Evolutionary conservation across 2,329 filamentous ascomycete species (phyloP), one percentile per base, ranked within the genome.

Genomic region (Sarocladium brachiariae): DNA sequence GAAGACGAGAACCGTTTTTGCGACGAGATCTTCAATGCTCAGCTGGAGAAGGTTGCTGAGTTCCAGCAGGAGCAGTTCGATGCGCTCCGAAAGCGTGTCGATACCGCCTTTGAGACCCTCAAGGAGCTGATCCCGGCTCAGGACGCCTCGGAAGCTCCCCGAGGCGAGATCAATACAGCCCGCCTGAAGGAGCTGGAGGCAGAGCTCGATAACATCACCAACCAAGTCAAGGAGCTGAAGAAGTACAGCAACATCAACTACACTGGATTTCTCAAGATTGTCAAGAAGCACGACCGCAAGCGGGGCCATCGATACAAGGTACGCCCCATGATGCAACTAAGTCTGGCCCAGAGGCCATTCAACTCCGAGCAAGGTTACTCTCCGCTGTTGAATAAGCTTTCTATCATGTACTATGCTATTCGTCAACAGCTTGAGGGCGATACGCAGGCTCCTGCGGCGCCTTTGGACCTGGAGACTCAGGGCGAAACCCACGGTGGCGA

Each of bases 211-310:
- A 70, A 72, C 50, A 93, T 97, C 68, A 93, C 88, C 30, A 88
- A 89, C 65, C 89, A 96, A 69, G 84, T 95, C 62, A 92, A 86
- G 65, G 88, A 95, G 73, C 78, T 99, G 58, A 93, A 96, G 70
- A 93, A 89, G 67, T 99, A 93, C 71, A 93, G 89, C 68, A 87
- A 86, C 56, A 85, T 96, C 72, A 99, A 99, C 72, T 99, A 96
- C 69, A 96, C 93, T 5, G 93, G 90, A 45, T 96, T 97, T 70
- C 79, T 96, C 64, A 99, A 99, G 76, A 95, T 95, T 45, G 90
- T 90, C 51, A 99, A 99, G 82, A 99, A 99, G 73, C 93, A 99
- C 70, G 93, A 99, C 70, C 87, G 93, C 58, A 95, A 92, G 72
- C 81, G 92, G 57, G 91, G 91, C 51, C 78, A 83, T 57, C 79